Conservation (phyloP, 1,284 basidiomycete species). For the Takashimella tepidaria region DNA sequence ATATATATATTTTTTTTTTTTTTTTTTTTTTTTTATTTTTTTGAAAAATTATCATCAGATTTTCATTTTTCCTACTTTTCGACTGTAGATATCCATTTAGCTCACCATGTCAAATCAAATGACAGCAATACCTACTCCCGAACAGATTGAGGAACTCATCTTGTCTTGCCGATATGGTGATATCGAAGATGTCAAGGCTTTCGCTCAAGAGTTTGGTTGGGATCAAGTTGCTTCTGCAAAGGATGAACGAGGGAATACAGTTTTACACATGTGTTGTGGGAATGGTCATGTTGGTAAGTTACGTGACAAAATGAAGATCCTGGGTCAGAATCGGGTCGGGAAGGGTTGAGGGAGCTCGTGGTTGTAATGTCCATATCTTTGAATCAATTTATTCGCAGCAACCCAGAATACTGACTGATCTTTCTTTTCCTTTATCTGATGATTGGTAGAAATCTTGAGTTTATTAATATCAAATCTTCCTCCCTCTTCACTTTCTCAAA, state of each 20-base stretch:
- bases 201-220: slow-evolving; percentile 58
- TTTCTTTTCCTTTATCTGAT: neutral
- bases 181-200: slow-evolving; percentile 65
- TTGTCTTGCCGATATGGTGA: slow-evolving; percentile 81
- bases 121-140: slow-evolving; percentile 41
- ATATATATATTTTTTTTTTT: too few species aligned
- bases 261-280: slow-evolving; percentile 75
- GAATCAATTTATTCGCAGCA: too few species aligned
- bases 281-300: slow-evolving; percentile 78
- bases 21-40: too few species aligned
- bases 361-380: neutral
- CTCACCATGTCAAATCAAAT: too few species aligned
- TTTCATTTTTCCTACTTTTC: too few species aligned
- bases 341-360: neutral
- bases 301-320: neutral
- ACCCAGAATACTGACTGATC: slow-evolving; percentile 1
- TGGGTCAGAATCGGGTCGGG: neutral
- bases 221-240: slow-evolving; percentile 54
- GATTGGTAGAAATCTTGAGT: slow-evolving; percentile 60
- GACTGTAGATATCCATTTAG: too few species aligned
- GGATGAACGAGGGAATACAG: slow-evolving; percentile 71
- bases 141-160: slow-evolving; percentile 71
- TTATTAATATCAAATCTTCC: slow-evolving; percentile 63
- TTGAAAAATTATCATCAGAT: too few species aligned
- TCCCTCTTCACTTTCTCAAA: slow-evolving; percentile 55